A percentile compares a stretch with the other conserved stretches of the same genome.
These are phyloP conservation scores for Pogostemon cablin DNA, from an alignment of 257 asterid species.

Conservation along the genomic window DNA sequence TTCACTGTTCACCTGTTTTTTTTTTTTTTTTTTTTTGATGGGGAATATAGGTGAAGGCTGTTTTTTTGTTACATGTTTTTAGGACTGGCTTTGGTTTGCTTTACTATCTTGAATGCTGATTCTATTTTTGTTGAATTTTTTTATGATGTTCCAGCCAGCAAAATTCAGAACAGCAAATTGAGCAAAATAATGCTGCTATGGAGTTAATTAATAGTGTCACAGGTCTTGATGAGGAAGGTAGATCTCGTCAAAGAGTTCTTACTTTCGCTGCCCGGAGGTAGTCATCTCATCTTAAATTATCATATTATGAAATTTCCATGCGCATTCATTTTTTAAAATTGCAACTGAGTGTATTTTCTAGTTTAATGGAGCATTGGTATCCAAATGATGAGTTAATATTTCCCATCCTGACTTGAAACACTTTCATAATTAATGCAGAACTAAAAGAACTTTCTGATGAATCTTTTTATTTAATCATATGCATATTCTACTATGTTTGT, in stretches of 20 bases:
- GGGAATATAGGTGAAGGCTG: neutral
- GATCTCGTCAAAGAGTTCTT: slow-evolving; percentile 96
- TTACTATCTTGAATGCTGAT: slow-evolving; percentile 21
- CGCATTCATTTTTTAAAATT: slow-evolving; percentile 8
- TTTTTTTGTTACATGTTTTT: slow-evolving; percentile 14
- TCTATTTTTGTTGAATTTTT: slow-evolving; percentile 21
- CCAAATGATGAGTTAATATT: neutral
- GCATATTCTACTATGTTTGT: neutral
- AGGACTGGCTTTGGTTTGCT: slow-evolving; percentile 15
- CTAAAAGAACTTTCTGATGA: neutral
- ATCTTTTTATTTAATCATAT: slow-evolving; percentile 21
- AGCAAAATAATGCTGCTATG: slow-evolving; percentile 86
- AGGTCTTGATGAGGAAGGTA: slow-evolving; percentile 93
- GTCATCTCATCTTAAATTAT: slow-evolving; percentile 29
- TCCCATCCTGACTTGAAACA: neutral
- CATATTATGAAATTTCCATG: slow-evolving; percentile 23
- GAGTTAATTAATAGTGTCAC: slow-evolving; percentile 89
- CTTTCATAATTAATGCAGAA: neutral
- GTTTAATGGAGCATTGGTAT: slow-evolving; percentile 4
- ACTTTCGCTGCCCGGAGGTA: slow-evolving; percentile 97
- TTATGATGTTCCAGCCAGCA: slow-evolving; percentile 53
- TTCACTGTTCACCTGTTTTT: slow-evolving; percentile 22
- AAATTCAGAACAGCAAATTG: slow-evolving; percentile 59
- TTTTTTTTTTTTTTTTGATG: slow-evolving; percentile 17
- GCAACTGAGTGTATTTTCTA: slow-evolving; percentile 23